These are phyloP conservation scores for Vachellia pachyceras DNA, from an alignment of 306 rosid genomes.

Conservation along the genomic window DNA sequence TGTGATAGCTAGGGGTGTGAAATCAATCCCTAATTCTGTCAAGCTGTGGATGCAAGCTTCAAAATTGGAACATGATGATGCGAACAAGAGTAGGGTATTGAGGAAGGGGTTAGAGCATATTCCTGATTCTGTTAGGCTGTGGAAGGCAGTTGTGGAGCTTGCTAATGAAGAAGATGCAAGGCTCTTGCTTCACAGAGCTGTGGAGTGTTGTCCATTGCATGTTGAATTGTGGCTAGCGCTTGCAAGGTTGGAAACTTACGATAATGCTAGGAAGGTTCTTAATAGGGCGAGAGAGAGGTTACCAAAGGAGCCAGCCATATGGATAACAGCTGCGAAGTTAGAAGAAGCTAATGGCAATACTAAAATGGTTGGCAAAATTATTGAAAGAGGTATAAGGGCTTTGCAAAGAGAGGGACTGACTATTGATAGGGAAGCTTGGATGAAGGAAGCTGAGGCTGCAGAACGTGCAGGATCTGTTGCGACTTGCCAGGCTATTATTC, in stretches of 20 bases:
- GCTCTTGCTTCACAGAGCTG: conserved; percentile 84
- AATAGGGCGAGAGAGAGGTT: conserved; percentile 83
- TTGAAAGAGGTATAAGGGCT: conserved; percentile 89
- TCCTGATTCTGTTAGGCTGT: conserved; percentile 88
- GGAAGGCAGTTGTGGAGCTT: conserved; percentile 96
- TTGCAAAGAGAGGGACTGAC: conserved; percentile 80
- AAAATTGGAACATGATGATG: conserved; percentile 75
- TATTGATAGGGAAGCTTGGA: conserved; percentile 87
- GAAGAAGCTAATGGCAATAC: conserved; percentile 94
- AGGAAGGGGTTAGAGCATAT: conserved; percentile 86
- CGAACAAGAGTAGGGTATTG: conserved; percentile 72
- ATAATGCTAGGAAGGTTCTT: conserved; percentile 79
- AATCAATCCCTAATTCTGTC: conserved; percentile 77
- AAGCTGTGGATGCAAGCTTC: conserved; percentile 91
- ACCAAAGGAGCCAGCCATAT: conserved; percentile 68
- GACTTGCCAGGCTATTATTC: conserved; percentile 80
- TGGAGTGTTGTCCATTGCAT: conserved; percentile 87
- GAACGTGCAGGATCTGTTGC: conserved; percentile 84
- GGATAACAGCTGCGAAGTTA: conserved; percentile 91
- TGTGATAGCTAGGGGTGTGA: conserved; percentile 79
- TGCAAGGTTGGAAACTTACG: conserved; percentile 87
- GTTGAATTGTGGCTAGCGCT: conserved; percentile 92
- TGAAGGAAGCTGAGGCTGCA: conserved; percentile 95
- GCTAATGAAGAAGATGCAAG: conserved; percentile 88
- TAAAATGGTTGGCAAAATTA: conserved; percentile 80